These are phyloP conservation scores for Fusarium sp. DNA, from an alignment of 2,329 filamentous ascomycete genomes.

Conservation along the genomic window DNA sequence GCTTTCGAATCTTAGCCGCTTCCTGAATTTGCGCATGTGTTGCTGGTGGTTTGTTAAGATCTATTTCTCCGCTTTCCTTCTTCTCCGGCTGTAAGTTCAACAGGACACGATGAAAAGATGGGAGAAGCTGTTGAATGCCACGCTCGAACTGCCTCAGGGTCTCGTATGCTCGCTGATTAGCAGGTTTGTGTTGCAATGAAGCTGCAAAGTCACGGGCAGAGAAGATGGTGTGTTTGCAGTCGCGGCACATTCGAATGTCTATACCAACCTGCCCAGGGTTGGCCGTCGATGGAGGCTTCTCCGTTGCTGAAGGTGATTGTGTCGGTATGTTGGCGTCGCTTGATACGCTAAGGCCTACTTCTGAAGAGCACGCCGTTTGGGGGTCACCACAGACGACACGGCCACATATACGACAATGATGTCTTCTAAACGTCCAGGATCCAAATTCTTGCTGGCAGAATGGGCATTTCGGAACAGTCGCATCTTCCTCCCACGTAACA, in stretches of 20 bases:
- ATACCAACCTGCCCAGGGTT: slow-evolving; percentile 70
- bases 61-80: slow-evolving; percentile 54
- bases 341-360: slow-evolving; percentile 83
- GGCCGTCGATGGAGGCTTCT: slow-evolving; percentile 53
- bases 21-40: slow-evolving; percentile 80
- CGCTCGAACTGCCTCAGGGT: slow-evolving; percentile 89
- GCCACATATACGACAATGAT: slow-evolving; percentile 95
- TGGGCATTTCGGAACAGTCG: slow-evolving; percentile 82
- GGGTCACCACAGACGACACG: slow-evolving; percentile 92
- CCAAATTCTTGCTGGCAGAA: slow-evolving; percentile 98
- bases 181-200: slow-evolving; percentile 74
- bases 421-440: slow-evolving; percentile 89
- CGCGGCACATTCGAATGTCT: slow-evolving; percentile 91
- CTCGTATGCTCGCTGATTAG: slow-evolving; percentile 83
- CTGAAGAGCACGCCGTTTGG: slow-evolving; percentile 84
- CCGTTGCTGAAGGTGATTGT: slow-evolving; percentile 53
- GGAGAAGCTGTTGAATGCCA: slow-evolving; percentile 84
- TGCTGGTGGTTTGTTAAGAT: slow-evolving; percentile 59
- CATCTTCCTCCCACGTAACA: slow-evolving; percentile 95
- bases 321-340: slow-evolving; percentile 54
- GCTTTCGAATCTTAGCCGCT: slow-evolving; percentile 88
- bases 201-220: slow-evolving; percentile 80
- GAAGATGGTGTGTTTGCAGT: slow-evolving; percentile 77
- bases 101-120: slow-evolving; percentile 85
- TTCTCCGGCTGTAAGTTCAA: slow-evolving; percentile 73